Percentiles rank a stretch among this genome's conserved stretches.
Conservation (phyloP, 768 basidiomycete species). For the Pisolithus tinctorius region DNA sequence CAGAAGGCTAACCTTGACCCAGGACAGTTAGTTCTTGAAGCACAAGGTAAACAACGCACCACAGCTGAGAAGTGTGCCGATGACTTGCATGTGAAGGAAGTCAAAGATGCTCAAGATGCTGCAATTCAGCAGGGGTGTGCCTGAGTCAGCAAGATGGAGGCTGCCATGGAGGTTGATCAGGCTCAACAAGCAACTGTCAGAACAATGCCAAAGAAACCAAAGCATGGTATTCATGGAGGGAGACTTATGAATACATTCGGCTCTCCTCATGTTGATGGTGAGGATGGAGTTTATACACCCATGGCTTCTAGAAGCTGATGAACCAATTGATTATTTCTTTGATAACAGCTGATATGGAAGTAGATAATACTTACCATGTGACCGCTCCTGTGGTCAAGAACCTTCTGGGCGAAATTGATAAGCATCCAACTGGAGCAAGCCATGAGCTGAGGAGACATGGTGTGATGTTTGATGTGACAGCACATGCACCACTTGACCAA, state of each 20-base stretch:
- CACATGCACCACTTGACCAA: neutral
- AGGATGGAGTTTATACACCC: neutral
- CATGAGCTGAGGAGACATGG: too few relatives aligned
- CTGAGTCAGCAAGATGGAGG: neutral
- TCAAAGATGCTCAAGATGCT: neutral
- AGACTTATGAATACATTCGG: neutral
- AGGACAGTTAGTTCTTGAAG: too few relatives aligned
- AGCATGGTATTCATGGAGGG: neutral
- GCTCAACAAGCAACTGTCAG: neutral
- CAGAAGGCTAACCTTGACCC: too few relatives aligned
- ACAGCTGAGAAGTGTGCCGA: neutral
- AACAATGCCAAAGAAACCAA: neutral
- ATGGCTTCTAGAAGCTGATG: neutral
- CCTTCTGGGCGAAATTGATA: too few relatives aligned
- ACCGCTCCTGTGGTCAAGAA: too few relatives aligned
- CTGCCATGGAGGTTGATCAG: neutral
- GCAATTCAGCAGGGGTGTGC: neutral
- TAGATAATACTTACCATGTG: too few relatives aligned
- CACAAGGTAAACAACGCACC: neutral
- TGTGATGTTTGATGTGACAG: too few relatives aligned
- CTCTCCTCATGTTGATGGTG: neutral
- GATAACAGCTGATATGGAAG: neutral
- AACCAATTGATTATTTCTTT: too few relatives aligned
- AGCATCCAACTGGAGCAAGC: too few relatives aligned
- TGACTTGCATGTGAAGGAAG: neutral